These are phyloP conservation scores for Lantana camara DNA, from an alignment of 257 asterid genomes.

Conservation along the genomic window DNA sequence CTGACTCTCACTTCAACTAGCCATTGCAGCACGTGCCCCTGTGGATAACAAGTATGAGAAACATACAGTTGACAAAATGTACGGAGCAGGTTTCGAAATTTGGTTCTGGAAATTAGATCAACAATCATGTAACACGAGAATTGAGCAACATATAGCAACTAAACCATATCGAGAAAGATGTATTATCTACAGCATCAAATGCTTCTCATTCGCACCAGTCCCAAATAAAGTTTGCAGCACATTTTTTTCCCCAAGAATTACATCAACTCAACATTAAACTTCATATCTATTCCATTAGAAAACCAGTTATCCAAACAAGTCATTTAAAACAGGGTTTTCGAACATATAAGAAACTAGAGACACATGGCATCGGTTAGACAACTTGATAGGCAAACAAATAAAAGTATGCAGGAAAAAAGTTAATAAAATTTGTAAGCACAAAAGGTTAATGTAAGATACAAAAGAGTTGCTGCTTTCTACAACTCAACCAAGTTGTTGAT, in stretches of 20 bases:
- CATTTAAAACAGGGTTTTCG: background rate
- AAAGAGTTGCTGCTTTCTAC: background rate
- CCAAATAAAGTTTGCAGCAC: no score
- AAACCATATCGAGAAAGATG: background rate
- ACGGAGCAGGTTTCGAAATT: no score
- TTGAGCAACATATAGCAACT: background rate
- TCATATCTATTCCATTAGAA: background rate
- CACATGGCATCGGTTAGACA: background rate
- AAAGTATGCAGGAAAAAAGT: background rate
- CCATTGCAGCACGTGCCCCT: conserved; percentile 47
- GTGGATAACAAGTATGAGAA: no score
- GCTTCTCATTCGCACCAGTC: conserved; percentile 1
- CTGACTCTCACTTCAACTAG: conserved; percentile 29
- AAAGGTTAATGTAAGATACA: background rate
- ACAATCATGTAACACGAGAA: background rate
- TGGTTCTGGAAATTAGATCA: no score
- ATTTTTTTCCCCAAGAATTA: background rate
- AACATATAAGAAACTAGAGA: conserved; percentile 14
- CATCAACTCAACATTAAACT: background rate
- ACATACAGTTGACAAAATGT: no score
- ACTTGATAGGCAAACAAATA: conserved; percentile 3
- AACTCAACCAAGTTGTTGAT: background rate
- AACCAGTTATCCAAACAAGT: conserved; percentile 4
- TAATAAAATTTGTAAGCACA: background rate
- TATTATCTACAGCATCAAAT: background rate